These are phyloP conservation scores for Teunomyces barrocoloradensis DNA, from an alignment of 805 yeast genomes.

Conservation along the genomic window DNA sequence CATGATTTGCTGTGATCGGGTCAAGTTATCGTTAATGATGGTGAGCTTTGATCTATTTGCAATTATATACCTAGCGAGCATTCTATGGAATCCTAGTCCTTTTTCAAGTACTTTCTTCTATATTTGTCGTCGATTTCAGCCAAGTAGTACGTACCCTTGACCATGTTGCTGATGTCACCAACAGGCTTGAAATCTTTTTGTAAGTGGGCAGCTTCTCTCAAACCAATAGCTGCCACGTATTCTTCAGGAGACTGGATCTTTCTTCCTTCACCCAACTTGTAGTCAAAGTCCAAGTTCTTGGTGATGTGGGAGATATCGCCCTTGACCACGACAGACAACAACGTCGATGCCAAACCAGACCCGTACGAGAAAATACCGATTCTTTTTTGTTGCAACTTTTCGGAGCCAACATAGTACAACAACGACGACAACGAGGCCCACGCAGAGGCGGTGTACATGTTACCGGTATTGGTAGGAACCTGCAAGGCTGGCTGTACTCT, in stretches of 20 bases:
- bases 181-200: slow-evolving; percentile 75
- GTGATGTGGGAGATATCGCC: slow-evolving; percentile 77
- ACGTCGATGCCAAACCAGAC: slow-evolving; percentile 92
- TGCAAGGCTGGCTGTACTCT: slow-evolving; percentile 77
- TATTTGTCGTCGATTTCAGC: slow-evolving; percentile 80
- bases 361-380: slow-evolving; percentile 95
- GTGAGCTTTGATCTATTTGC: not conserved
- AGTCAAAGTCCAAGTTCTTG: slow-evolving; percentile 62
- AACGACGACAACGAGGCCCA: slow-evolving; percentile 85
- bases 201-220: slow-evolving; percentile 88
- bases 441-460: slow-evolving; percentile 94
- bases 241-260: slow-evolving; percentile 66
- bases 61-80: not conserved
- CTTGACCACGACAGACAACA: slow-evolving; percentile 73
- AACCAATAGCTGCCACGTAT: slow-evolving; percentile 74
- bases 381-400: slow-evolving; percentile 74
- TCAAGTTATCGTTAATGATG: too few relatives aligned
- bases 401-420: slow-evolving; percentile 71
- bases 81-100: slow-evolving; percentile 41
- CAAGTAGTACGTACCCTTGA: slow-evolving; percentile 79
- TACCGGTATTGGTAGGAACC: slow-evolving; percentile 96
- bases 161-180: slow-evolving; percentile 72
- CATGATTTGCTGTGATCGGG: too few relatives aligned
- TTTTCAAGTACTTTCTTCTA: slow-evolving; percentile 77
- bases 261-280: slow-evolving; percentile 65